phyloP scores from a whole-genome alignment of 192 early-diverging fungal species.

The Borealophlyctis nickersoniae region DNA sequence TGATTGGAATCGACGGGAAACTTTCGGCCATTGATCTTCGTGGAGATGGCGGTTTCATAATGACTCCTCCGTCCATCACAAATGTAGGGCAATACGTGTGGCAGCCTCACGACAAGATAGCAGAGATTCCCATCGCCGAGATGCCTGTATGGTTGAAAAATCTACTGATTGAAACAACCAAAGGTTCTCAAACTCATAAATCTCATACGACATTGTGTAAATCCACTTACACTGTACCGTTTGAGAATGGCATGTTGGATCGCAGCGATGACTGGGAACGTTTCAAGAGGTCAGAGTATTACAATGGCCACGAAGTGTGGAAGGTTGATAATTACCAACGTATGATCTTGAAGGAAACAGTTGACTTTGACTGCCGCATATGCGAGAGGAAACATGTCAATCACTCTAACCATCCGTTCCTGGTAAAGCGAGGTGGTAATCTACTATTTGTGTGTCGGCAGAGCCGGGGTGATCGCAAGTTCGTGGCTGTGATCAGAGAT shows the following conservation, averaged over 20 bases:
- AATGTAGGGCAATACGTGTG: slow-evolving; percentile 8
- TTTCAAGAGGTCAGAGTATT: slow-evolving; percentile 9
- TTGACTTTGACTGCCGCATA: slow-evolving; percentile 14
- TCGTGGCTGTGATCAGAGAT: neutral
- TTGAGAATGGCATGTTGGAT: no score
- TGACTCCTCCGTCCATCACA: slow-evolving; percentile 3
- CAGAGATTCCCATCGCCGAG: slow-evolving; percentile 1
- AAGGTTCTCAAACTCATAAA: no score
- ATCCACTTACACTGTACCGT: no score
- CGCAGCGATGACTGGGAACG: slow-evolving; percentile 11
- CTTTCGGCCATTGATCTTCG: slow-evolving; percentile 17
- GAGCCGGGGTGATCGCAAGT: slow-evolving; percentile 5
- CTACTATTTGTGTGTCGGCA: slow-evolving; percentile 17
- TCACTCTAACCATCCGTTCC: slow-evolving; percentile 21
- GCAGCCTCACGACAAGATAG: slow-evolving; percentile 13
- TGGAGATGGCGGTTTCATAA: slow-evolving; percentile 15
- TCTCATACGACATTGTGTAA: no score
- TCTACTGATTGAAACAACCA: slow-evolving; percentile 6
- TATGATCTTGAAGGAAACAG: slow-evolving; percentile 12
- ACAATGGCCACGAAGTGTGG: neutral
- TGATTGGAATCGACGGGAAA: slow-evolving; percentile 15
- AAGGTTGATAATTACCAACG: slow-evolving; percentile 15
- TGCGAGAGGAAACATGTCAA: slow-evolving; percentile 13
- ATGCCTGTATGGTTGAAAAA: slow-evolving; percentile 13
- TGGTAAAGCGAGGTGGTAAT: slow-evolving; percentile 3